Percentiles rank a stretch among this genome's conserved stretches.
phyloP scores from a whole-genome alignment of 768 basidiomycete species.

The Pleurotus cornucopiae region DNA sequence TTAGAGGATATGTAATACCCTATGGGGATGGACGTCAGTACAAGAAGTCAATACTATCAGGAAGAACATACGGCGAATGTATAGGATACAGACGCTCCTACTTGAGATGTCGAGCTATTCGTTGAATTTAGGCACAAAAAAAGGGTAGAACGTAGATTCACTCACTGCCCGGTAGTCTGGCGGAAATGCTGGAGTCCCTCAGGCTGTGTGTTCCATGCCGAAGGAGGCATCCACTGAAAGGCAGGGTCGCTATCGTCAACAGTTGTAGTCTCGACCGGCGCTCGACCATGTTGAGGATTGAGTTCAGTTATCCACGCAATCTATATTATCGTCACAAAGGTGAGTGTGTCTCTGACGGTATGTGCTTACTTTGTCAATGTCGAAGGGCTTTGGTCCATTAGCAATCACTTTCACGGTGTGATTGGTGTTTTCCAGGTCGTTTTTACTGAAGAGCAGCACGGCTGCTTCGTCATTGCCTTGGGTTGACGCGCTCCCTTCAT shows the following conservation, averaged over 20 bases:
- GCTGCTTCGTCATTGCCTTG: conserved; percentile 17
- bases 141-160: neutral
- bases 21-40: neutral
- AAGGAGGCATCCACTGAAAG: conserved; percentile 23
- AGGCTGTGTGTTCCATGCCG: conserved; percentile 22
- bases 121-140: neutral
- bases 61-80: conserved; percentile 13
- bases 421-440: conserved; percentile 17
- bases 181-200: conserved; percentile 20
- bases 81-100: conserved; percentile 13
- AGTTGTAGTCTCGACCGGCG: conserved; percentile 3
- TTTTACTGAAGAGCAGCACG: conserved; percentile 24
- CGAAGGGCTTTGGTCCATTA: conserved; percentile 16
- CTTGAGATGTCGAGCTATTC: conserved; percentile 13
- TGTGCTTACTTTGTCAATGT: conserved; percentile 31
- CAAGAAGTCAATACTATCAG: neutral
- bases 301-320: conserved; percentile 17
- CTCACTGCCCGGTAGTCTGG: conserved; percentile 27
- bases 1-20: neutral
- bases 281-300: neutral
- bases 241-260: conserved; percentile 21
- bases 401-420: conserved; percentile 25
- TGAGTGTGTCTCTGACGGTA: neutral
- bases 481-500: conserved; percentile 16
- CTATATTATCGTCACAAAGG: conserved; percentile 8